Evolutionary conservation across 768 basidiomycete genomes (phyloP), one percentile per base, ranked within the genome.

Genomic region (Russula sp.): DNA sequence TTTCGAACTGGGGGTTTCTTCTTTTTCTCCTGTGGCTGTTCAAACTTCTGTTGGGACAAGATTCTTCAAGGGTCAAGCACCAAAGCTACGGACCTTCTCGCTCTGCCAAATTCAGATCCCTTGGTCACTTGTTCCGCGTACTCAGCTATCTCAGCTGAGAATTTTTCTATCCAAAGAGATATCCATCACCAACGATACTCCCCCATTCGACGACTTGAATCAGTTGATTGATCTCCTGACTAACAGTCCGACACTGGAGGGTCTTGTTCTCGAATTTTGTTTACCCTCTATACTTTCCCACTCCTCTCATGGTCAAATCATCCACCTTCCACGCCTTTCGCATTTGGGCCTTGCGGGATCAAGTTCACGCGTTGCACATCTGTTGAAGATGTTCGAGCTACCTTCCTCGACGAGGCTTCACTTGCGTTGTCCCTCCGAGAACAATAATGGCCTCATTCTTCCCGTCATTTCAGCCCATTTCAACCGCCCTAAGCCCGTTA

Each of bases 301-400:
- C 22, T 16, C 4, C 8, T 6, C 45, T 10, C 13, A 4, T 5
- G 37, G 7, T 11, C 56, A 32, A 42, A 39, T 27, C 20, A 32
- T 63, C 27, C 37, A n/a, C 47, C 62, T 63, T 34, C 57, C 62
- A 14, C 42, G 6, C 6, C 62, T 63, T 59, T 48, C 50, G 10
- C 37, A 45, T 4, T 27, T 63, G 13, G 42, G 35, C 27, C 22
- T 59, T 22, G n/a, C 31, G 3, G 62, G 51, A 2, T 40, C 57
- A 54, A 63, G 18, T 54, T 18, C 51, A 6, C 35, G 62, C 16
- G 40, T 63, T 20, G 31, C 39, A n/a, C 37, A 32, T 31, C 39
- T 63, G 20, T 42, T 63, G 50, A 55, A 42, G 37, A 9, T 42
- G 45, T 35, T 63, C 14, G 48, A 9, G 10, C 6, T 59, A 4